phyloP scores from a whole-genome alignment of 1,284 basidiomycete species.

The Porodaedalea pini region DNA sequence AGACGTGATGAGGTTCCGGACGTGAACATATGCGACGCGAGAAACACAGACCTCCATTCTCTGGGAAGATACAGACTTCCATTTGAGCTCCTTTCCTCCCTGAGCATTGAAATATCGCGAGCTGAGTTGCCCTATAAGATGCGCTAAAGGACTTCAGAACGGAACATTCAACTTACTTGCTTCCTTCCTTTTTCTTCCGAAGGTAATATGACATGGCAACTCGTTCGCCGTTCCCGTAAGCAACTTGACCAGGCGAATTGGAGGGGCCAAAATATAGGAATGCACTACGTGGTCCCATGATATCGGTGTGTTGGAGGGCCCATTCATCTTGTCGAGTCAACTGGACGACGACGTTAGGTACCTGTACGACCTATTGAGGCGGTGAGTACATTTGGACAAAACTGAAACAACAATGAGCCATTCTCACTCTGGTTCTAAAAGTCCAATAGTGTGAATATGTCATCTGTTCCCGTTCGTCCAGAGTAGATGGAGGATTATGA shows the following conservation, averaged over 20 bases:
- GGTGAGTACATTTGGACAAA: not conserved
- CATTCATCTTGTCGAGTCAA: constrained; percentile 60
- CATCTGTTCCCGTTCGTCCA: constrained; percentile 39
- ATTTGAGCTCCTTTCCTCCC: constrained; percentile 64
- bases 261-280: constrained; percentile 70
- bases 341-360: constrained; percentile 58
- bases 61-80: constrained; percentile 50
- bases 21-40: constrained; percentile 21
- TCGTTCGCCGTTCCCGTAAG: constrained; percentile 61
- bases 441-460: not conserved
- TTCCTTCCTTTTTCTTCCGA: constrained; percentile 52
- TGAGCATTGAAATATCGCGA: constrained; percentile 69
- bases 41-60: constrained; percentile 56
- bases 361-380: constrained; percentile 25
- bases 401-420: not conserved
- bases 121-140: constrained; percentile 33
- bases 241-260: constrained; percentile 54
- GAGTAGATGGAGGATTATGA: constrained; percentile 6
- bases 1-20: not conserved
- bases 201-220: constrained; percentile 54
- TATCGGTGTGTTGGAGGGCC: constrained; percentile 57
- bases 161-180: constrained; percentile 45
- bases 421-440: not conserved
- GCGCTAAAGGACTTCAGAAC: not conserved
- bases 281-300: constrained; percentile 68